Percentiles rank a stretch among this genome's conserved stretches.
Conservation (phyloP, 169 alveolate genomes). For the Pseudocohnilembus persalinus region DNA sequence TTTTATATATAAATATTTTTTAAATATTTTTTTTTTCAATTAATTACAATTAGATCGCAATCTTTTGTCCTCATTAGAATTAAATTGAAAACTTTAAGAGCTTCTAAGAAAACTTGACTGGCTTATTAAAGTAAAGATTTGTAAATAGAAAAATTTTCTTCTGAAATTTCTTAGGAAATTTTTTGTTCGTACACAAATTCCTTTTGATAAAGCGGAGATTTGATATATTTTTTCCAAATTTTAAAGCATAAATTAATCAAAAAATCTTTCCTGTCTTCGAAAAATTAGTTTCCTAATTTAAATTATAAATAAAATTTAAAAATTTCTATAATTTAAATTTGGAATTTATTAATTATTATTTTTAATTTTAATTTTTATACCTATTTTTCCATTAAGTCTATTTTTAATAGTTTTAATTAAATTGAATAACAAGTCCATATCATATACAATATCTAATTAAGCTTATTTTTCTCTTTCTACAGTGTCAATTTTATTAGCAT, state of each 20-base stretch:
- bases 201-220: constrained; percentile 39
- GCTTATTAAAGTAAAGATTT: constrained; percentile 29
- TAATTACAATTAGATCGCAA: constrained; percentile 36
- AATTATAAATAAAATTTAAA: too few relatives aligned
- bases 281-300: constrained; percentile 50
- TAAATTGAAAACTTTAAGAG: constrained; percentile 37
- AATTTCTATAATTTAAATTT: too few relatives aligned
- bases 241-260: constrained; percentile 40
- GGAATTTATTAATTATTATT: too few relatives aligned
- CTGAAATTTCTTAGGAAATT: constrained; percentile 48
- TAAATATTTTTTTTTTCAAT: too few relatives aligned
- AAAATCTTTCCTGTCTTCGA: constrained; percentile 53
- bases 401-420: constrained; percentile 47
- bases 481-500: constrained; percentile 19
- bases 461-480: constrained; percentile 31
- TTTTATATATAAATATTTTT: too few relatives aligned
- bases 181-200: constrained; percentile 48
- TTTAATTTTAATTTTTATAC: too few relatives aligned
- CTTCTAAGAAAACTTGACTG: constrained; percentile 45
- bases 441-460: constrained; percentile 42
- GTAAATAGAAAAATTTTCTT: constrained; percentile 27
- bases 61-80: constrained; percentile 42
- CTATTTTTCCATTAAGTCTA: constrained; percentile 44
- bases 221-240: constrained; percentile 49
- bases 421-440: constrained; percentile 44